A percentile compares a stretch with the other conserved stretches of the same genome.
phyloP scores from a whole-genome alignment of 768 basidiomycete species.

The Kwoniella sp. region DNA sequence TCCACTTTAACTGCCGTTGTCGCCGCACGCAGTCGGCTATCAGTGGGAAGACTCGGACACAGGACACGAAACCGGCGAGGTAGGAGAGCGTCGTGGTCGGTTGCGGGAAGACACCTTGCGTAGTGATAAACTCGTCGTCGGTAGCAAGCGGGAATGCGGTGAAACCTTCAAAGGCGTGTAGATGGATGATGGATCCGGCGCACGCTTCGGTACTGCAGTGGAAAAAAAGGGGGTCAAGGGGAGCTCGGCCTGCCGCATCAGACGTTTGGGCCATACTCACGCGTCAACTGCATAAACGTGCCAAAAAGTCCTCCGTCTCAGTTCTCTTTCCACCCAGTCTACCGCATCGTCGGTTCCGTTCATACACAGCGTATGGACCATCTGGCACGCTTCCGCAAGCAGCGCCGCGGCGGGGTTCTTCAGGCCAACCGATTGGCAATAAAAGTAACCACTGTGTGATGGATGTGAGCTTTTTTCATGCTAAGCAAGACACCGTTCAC shows the following conservation, averaged over 20 bases:
- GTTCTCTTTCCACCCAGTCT: slow-evolving; percentile 20
- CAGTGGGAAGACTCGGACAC: slow-evolving; percentile 22
- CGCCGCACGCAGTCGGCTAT: slow-evolving; percentile 23
- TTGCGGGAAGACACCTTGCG: slow-evolving; percentile 25
- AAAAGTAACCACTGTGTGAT: slow-evolving; percentile 22
- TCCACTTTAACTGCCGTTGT: slow-evolving; percentile 6
- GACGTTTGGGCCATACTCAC: slow-evolving; percentile 5
- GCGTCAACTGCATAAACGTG: slow-evolving; percentile 28
- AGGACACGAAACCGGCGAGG: slow-evolving; percentile 25
- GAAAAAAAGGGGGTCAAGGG: neutral
- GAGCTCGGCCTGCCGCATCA: neutral
- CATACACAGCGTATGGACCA: slow-evolving; percentile 20
- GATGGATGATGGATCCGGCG: slow-evolving; percentile 23
- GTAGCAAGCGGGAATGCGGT: slow-evolving; percentile 15
- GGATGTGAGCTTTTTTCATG: neutral
- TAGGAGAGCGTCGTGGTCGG: slow-evolving; percentile 8
- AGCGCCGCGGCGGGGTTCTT: slow-evolving; percentile 19
- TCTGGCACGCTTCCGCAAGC: slow-evolving; percentile 28
- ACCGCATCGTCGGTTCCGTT: slow-evolving; percentile 16
- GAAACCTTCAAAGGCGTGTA: slow-evolving; percentile 29
- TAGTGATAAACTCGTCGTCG: slow-evolving; percentile 32
- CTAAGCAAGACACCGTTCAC: neutral
- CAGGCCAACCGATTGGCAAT: slow-evolving; percentile 25
- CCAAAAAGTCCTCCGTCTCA: slow-evolving; percentile 28
- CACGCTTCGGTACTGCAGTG: slow-evolving; percentile 23